These are phyloP conservation scores for Physcomitrellopsis africana DNA, from an alignment of 225 moss, liverwort and hornwort species.

Conservation along the genomic window DNA sequence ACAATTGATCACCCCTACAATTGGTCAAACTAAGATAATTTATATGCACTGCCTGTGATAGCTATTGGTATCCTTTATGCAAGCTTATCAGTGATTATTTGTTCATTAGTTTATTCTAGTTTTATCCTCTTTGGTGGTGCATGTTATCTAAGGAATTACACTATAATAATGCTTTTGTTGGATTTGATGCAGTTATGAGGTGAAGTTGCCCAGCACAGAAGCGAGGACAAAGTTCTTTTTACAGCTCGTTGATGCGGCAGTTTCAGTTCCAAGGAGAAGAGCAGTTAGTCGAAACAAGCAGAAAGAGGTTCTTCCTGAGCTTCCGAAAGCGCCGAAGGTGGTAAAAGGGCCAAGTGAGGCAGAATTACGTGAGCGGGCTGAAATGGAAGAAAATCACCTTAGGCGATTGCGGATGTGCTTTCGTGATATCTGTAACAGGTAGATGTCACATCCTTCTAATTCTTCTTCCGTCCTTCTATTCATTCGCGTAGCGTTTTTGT, in stretches of 20 bases:
- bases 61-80: not conserved
- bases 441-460: not conserved
- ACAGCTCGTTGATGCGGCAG: constrained; percentile 66
- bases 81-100: not conserved
- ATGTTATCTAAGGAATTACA: not conserved
- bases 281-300: constrained; percentile 46
- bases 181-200: constrained; percentile 64
- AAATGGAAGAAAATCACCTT: constrained; percentile 72
- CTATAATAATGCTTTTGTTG: not conserved
- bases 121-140: not conserved
- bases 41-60: not conserved
- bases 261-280: constrained; percentile 51
- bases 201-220: constrained; percentile 57
- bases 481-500: no score
- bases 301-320: constrained; percentile 64
- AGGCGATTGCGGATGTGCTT: constrained; percentile 82
- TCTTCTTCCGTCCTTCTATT: not conserved
- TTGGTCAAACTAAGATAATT: not conserved
- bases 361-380: constrained; percentile 72
- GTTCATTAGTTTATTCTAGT: not conserved
- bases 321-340: constrained; percentile 77
- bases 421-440: constrained; percentile 85
- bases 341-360: constrained; percentile 79
- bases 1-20: not conserved
- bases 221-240: constrained; percentile 66